Evolutionary conservation across 352 stramenopile genomes (phyloP), one percentile per base, ranked within the genome.

Genomic region (Phytophthora idaei): DNA sequence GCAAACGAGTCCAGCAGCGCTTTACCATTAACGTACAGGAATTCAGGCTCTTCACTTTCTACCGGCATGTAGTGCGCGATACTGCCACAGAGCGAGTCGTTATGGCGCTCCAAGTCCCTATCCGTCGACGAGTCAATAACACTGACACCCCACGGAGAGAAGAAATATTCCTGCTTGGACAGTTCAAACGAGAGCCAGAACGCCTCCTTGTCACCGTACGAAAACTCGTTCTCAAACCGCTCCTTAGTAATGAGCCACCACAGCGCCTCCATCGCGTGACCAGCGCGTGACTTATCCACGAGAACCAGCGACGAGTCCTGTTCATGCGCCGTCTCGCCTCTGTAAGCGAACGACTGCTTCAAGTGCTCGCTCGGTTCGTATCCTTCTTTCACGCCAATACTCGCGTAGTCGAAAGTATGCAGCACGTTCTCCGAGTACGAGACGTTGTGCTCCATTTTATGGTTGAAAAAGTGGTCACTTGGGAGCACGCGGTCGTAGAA

Each of bases 401-500:
- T 67, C 5, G 48, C 36, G 47, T 89, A 90, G 62, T 89, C 70
- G 46, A 87, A 80, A 3, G 51, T 61, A 45, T 76, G 55, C 49
- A 90, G 41, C 42, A 74, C 61, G 39, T 76, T 49, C 28, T 72
- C 46, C 37, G 88, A 57, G 58, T 88, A 87, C 25, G 67, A 68
- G 46, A 68, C 50, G 28, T 72, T 62, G 55, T 70, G 69, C 6
- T 50, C 45, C 5, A 85, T 55, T 28, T 75, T 41, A 10, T 80
- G 52, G 37, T 71, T 73, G 27, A 77, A 70, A 28, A 77, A 75
- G 3, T 73, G n/a, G 25, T 77, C 41, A 8, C 74, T 48, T 3
- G 53, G 56, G 31, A 82, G 61, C 42, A 83, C 77, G 32, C 77
- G 80, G 65, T 92, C 81, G 64, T 90, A 89, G 63, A 92, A 92